Conservation (phyloP, 169 alveolate genomes). For the Babesia divergens region DNA sequence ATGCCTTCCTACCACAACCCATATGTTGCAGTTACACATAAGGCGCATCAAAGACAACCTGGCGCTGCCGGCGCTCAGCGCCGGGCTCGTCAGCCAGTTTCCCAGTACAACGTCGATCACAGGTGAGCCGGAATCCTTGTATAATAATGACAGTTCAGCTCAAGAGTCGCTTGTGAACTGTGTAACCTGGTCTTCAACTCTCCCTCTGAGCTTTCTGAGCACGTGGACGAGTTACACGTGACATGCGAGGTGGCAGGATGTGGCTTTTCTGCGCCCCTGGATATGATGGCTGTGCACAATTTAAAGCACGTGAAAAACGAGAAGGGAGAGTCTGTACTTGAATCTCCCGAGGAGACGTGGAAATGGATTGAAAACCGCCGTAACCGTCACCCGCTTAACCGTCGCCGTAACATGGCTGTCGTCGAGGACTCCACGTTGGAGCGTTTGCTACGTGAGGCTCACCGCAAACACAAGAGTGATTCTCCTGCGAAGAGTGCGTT, state of each 20-base stretch:
- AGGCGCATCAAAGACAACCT: neutral
- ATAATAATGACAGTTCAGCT: neutral
- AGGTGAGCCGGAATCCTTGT: neutral
- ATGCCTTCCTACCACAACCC: neutral
- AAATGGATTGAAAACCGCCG: constrained; percentile 57
- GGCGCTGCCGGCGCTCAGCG: neutral
- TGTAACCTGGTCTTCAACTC: constrained; percentile 63
- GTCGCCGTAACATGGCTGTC: constrained; percentile 4
- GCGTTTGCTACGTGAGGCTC: constrained; percentile 34
- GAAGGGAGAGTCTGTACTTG: constrained; percentile 58
- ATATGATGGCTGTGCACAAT: constrained; percentile 66
- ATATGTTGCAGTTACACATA: neutral
- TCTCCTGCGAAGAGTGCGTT: constrained; percentile 15
- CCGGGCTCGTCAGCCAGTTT: constrained; percentile 1
- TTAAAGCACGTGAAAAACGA: constrained; percentile 64
- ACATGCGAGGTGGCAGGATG: constrained; percentile 70
- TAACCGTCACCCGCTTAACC: constrained; percentile 28
- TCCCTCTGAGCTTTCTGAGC: constrained; percentile 49
- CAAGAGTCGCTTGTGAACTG: constrained; percentile 20
- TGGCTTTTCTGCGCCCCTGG: constrained; percentile 65
- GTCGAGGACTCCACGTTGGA: constrained; percentile 32
- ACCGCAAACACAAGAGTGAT: neutral
- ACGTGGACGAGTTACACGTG: constrained; percentile 65
- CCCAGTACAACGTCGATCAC: neutral
- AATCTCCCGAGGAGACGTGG: constrained; percentile 57